phyloP scores from a whole-genome alignment of 2,329 filamentous ascomycete genomes.

The Phialophora chinensis region DNA sequence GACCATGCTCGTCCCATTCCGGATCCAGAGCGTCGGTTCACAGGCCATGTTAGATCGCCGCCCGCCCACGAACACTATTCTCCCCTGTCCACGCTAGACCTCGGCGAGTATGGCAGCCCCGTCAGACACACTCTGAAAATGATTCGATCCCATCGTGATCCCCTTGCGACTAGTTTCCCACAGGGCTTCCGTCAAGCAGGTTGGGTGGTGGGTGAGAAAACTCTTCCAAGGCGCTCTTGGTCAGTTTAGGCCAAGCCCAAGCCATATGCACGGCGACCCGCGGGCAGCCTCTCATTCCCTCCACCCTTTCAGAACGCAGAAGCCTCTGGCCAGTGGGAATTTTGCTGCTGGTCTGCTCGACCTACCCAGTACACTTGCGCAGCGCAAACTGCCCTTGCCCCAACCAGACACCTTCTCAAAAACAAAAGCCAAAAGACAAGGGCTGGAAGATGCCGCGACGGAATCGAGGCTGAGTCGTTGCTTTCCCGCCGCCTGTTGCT shows the following conservation, averaged over 20 bases:
- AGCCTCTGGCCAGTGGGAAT: constrained; percentile 11
- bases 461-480: constrained; percentile 33
- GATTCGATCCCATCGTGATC: constrained; percentile 24
- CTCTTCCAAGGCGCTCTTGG: constrained; percentile 24
- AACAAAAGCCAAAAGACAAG: constrained; percentile 16
- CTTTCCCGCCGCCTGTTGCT: constrained; percentile 27
- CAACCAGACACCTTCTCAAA: constrained; percentile 17
- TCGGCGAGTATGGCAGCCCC: constrained; percentile 22
- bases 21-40: constrained; percentile 29
- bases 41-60: constrained; percentile 9
- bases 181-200: constrained; percentile 13
- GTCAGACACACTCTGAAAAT: constrained; percentile 20
- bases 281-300: constrained; percentile 28
- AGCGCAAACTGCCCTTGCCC: constrained; percentile 4
- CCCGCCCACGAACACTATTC: constrained; percentile 13
- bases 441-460: constrained; percentile 26
- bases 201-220: constrained; percentile 17
- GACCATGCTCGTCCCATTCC: constrained; percentile 17
- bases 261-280: constrained; percentile 29
- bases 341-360: constrained; percentile 25
- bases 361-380: constrained; percentile 17
- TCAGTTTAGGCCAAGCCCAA: constrained; percentile 31
- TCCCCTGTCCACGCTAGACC: constrained; percentile 13
- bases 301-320: constrained; percentile 13
- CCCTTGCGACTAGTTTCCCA: constrained; percentile 24